These are phyloP conservation scores for Rugonectria rugulosa DNA, from an alignment of 2,329 filamentous ascomycete species.

Conservation along the genomic window DNA sequence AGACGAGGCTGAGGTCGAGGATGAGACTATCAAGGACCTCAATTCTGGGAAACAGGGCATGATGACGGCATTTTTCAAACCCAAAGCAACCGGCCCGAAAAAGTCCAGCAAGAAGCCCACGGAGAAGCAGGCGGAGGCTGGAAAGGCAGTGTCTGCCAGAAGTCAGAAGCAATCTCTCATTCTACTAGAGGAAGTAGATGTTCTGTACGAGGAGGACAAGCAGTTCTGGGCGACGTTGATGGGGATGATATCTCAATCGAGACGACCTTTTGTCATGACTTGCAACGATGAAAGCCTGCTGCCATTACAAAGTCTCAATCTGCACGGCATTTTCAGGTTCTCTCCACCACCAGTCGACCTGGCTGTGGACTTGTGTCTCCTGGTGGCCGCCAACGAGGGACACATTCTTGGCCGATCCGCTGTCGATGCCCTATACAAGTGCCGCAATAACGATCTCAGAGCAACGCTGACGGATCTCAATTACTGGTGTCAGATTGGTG, in stretches of 20 bases:
- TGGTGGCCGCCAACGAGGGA: conserved; percentile 87
- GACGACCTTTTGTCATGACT: conserved; percentile 91
- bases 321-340: conserved; percentile 87
- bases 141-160: conserved; percentile 48
- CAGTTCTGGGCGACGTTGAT: conserved; percentile 90
- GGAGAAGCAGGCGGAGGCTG: conserved; percentile 38
- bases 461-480: conserved; percentile 84
- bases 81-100: conserved; percentile 47
- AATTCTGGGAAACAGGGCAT: conserved; percentile 77
- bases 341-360: conserved; percentile 69
- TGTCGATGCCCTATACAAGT: conserved; percentile 73
- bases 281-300: conserved; percentile 92
- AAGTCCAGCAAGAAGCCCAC: conserved; percentile 41
- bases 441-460: conserved; percentile 76
- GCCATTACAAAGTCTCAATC: conserved; percentile 74
- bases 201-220: conserved; percentile 94
- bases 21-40: conserved; percentile 56
- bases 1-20: conserved; percentile 16
- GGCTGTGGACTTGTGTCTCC: conserved; percentile 80
- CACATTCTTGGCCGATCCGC: conserved; percentile 76
- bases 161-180: conserved; percentile 93
- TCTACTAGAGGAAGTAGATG: conserved; percentile 89
- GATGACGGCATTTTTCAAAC: conserved; percentile 82
- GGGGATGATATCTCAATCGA: conserved; percentile 81
- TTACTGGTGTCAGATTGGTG: conserved; percentile 96